Conservation (phyloP, 83 land plant genomes). For the Larix sibirica region DNA sequence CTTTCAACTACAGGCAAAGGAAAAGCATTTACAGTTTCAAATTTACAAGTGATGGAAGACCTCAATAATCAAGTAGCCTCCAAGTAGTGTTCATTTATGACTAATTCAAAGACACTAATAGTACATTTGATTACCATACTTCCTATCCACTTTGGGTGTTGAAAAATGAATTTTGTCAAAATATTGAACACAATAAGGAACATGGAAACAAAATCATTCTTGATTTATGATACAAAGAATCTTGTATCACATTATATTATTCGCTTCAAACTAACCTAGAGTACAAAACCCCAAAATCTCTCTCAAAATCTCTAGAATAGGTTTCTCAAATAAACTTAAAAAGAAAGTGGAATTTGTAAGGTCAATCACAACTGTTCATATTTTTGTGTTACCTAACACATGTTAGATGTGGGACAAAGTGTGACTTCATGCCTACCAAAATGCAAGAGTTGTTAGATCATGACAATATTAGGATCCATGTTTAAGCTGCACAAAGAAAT, state of each 20-base stretch:
- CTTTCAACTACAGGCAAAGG: no score
- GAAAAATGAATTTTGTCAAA: no score
- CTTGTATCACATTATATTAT: neutral
- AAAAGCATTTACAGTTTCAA: no score
- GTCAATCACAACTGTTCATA: neutral
- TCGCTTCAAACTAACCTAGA: neutral
- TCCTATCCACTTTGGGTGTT: no score
- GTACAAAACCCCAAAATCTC: neutral
- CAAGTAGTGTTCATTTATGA: no score
- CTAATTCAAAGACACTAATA: no score
- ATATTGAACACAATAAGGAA: neutral
- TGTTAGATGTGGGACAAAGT: neutral
- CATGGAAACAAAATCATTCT: neutral
- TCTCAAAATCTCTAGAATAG: neutral
- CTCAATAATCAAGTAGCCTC: no score
- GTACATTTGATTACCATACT: no score
- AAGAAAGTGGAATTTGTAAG: neutral
- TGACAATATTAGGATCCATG: neutral
- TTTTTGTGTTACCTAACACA: neutral
- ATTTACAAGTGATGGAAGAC: no score
- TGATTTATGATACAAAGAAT: neutral
- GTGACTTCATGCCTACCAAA: neutral
- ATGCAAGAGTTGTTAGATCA: neutral
- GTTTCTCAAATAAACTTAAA: neutral
- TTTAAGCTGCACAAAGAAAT: neutral